These are phyloP conservation scores for Fraxinus anomala DNA, from an alignment of 257 asterid species.

Conservation along the genomic window DNA sequence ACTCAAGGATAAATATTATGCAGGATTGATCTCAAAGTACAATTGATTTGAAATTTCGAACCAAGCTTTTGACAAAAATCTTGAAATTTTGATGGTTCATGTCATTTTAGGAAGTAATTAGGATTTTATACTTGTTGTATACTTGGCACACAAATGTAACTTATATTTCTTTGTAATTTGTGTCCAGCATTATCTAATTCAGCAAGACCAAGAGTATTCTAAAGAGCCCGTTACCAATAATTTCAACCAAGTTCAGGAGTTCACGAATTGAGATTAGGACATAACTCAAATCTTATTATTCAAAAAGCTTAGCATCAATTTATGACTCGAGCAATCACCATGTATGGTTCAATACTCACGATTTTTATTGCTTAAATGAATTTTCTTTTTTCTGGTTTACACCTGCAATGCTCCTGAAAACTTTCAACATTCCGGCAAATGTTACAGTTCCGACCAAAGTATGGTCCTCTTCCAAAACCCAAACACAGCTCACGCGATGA, in stretches of 20 bases:
- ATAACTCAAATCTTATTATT: too few species aligned
- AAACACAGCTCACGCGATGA: conserved; percentile 63
- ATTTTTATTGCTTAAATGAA: conserved; percentile 19
- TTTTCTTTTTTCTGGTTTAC: conserved; percentile 28
- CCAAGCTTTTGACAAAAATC: background rate
- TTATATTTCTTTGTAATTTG: too few species aligned
- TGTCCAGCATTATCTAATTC: too few species aligned
- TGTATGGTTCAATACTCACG: background rate
- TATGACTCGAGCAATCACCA: background rate
- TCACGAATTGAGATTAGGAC: too few species aligned
- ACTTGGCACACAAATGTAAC: too few species aligned
- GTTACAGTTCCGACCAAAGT: conserved; percentile 70
- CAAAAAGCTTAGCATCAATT: too few species aligned
- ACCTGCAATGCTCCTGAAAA: conserved; percentile 42
- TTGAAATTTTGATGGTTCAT: background rate
- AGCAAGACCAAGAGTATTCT: too few species aligned
- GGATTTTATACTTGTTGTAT: too few species aligned
- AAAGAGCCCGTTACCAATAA: too few species aligned
- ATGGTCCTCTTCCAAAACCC: conserved; percentile 74
- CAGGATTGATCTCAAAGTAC: background rate
- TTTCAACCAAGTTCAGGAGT: too few species aligned
- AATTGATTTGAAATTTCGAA: background rate
- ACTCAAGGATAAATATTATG: background rate
- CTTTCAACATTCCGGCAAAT: conserved; percentile 60
- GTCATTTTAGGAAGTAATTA: background rate